Percentiles rank a stretch among this genome's conserved stretches.
Evolutionary conservation across 148 eudicot genomes (phyloP).

Genomic region (Nyssa sinensis): DNA sequence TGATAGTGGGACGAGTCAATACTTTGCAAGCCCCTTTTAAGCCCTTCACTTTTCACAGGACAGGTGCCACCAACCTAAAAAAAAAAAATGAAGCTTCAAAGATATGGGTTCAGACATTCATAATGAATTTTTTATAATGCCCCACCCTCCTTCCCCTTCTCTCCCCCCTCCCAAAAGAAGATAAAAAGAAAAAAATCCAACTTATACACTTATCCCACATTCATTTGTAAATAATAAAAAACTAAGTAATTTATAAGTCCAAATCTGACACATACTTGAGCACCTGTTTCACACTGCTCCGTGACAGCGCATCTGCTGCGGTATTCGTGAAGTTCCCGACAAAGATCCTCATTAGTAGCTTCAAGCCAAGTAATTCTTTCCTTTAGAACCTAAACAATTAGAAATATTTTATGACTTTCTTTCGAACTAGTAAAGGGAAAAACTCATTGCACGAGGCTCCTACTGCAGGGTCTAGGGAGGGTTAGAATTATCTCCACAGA

Average conservation of each 20-base stretch:
- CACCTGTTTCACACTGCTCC: slow-evolving; percentile 50
- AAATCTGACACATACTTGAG: slow-evolving; percentile 42
- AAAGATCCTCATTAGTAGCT: slow-evolving; percentile 82
- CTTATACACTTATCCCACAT: not conserved
- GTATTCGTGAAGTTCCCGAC: slow-evolving; percentile 67
- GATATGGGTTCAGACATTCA: not conserved
- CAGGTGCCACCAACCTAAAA: slow-evolving; percentile 50
- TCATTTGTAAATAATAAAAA: not conserved
- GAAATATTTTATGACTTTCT: not conserved
- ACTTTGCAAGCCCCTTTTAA: slow-evolving; percentile 85
- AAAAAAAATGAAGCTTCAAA: not conserved
- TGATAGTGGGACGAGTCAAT: slow-evolving; percentile 79
- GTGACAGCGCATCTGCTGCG: slow-evolving; percentile 53
- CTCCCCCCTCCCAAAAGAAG: not conserved
- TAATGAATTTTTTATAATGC: not conserved
- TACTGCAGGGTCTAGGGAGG: not conserved
- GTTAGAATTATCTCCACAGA: not conserved
- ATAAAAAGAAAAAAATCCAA: not conserved
- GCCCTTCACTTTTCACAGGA: slow-evolving; percentile 65
- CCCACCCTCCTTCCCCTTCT: not conserved
- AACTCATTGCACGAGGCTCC: not conserved
- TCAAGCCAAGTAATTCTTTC: slow-evolving; percentile 93
- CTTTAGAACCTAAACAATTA: slow-evolving; percentile 54
- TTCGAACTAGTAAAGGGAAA: not conserved
- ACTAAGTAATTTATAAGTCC: not conserved